Conservation (phyloP, 2,329 filamentous ascomycete species). For the Exophiala xenobiotica region DNA sequence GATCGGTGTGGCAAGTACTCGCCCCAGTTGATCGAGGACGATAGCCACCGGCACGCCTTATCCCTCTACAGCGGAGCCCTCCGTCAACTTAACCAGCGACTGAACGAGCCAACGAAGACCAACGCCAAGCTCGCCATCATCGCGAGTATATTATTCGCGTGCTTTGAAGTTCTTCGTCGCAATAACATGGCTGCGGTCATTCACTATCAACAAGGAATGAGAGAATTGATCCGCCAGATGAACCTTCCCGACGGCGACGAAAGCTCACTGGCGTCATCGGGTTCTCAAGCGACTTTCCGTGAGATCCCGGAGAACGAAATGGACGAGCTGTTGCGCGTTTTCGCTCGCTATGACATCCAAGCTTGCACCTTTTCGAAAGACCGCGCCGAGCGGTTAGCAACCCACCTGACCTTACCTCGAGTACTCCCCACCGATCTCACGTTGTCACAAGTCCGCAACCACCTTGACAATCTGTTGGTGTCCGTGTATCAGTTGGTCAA, state of each 20-base stretch:
- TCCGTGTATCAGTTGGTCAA: conserved; percentile 32
- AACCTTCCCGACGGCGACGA: conserved; percentile 32
- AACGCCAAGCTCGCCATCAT: conserved; percentile 59
- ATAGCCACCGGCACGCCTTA: conserved; percentile 49
- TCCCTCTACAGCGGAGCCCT: conserved; percentile 60
- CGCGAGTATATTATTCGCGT: conserved; percentile 64
- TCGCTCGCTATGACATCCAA: conserved; percentile 33
- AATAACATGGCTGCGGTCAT: conserved; percentile 33
- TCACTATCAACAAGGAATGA: conserved; percentile 32
- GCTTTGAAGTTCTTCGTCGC: conserved; percentile 53
- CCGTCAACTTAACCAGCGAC: conserved; percentile 50
- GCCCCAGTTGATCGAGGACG: conserved; percentile 52
- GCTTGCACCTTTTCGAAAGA: conserved; percentile 33
- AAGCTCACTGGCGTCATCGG: conserved; percentile 15
- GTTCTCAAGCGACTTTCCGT: conserved; percentile 20
- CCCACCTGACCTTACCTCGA: conserved; percentile 21
- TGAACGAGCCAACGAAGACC: conserved; percentile 43
- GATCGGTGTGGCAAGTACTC: conserved; percentile 29
- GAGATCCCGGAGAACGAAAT: conserved; percentile 30
- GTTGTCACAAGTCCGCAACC: conserved; percentile 28
- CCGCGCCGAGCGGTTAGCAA: conserved; percentile 23
- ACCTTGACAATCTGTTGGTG: conserved; percentile 32
- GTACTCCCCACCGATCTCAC: conserved; percentile 27
- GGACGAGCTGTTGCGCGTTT: conserved; percentile 30
- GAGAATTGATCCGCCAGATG: conserved; percentile 31